A percentile compares a stretch with the other conserved stretches of the same genome.
Evolutionary conservation across 371 early-diverging fungal genomes (phyloP).

Genomic region (Mucor irregularis): DNA sequence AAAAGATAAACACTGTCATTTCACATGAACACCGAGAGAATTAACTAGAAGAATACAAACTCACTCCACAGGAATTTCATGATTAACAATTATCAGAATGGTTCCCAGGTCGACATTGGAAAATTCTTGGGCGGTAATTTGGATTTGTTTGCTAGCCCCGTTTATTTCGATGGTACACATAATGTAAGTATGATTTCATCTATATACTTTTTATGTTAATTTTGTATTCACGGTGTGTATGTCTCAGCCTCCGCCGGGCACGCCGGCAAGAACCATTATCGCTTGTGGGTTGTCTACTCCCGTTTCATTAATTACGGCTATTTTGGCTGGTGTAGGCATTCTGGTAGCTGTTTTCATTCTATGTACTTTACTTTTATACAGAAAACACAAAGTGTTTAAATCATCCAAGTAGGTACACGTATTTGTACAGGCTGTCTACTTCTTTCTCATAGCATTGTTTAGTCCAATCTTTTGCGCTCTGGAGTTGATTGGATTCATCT

Average conservation of each 20-base stretch:
- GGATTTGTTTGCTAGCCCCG: constrained; percentile 32
- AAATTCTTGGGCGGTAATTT: constrained; percentile 27
- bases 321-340: neutral
- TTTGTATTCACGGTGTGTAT: no score
- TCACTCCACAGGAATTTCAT: constrained; percentile 38
- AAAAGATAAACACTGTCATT: constrained; percentile 3
- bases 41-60: no score
- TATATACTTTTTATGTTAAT: no score
- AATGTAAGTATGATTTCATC: no score
- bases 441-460: no score
- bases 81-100: constrained; percentile 49
- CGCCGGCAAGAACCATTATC: neutral
- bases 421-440: no score
- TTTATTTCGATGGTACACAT: constrained; percentile 53
- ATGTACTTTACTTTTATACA: constrained; percentile 28
- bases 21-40: no score
- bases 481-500: constrained; percentile 52
- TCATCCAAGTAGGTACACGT: constrained; percentile 45
- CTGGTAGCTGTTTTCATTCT: neutral
- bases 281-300: neutral
- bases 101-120: constrained; percentile 34
- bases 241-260: constrained; percentile 40
- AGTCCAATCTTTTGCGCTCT: constrained; percentile 59
- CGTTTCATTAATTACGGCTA: neutral
- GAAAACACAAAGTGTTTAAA: constrained; percentile 50